These are phyloP conservation scores for Stereum hirsutum DNA, from an alignment of 1,284 basidiomycete species.

Conservation along the genomic window DNA sequence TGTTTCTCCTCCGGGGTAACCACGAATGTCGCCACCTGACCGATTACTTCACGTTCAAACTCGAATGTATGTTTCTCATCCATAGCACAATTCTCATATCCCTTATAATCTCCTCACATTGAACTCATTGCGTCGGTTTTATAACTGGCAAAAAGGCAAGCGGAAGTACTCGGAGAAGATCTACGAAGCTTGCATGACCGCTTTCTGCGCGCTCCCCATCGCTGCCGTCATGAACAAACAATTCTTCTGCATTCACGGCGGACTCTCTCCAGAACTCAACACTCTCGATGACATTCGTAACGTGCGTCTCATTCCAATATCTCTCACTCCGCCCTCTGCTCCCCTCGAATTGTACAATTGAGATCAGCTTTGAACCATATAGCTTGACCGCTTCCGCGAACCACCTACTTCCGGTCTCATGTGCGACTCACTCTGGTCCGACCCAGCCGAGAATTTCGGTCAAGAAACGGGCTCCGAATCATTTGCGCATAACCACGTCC, in stretches of 20 bases:
- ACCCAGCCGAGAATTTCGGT: conserved; percentile 91
- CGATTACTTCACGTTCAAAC: conserved; percentile 86
- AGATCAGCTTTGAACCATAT: conserved; percentile 8
- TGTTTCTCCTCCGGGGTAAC: conserved; percentile 87
- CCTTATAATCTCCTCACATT: conserved; percentile 1
- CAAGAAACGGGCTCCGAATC: conserved; percentile 81
- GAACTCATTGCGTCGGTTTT: not conserved
- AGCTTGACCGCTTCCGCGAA: conserved; percentile 93
- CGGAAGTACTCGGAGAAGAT: conserved; percentile 90
- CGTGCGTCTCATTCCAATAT: no score
- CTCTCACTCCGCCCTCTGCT: no score
- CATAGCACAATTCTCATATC: conserved; percentile 3
- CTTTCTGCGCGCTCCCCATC: conserved; percentile 86
- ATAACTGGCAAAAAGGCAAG: conserved; percentile 50
- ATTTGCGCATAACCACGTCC: conserved; percentile 89
- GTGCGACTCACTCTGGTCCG: conserved; percentile 95
- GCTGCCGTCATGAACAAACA: conserved; percentile 98
- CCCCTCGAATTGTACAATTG: no score
- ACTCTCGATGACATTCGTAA: conserved; percentile 84
- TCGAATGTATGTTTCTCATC: conserved; percentile 64
- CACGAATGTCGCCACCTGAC: conserved; percentile 87
- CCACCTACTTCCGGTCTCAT: conserved; percentile 91
- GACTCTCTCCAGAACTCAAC: conserved; percentile 83
- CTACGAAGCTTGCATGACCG: conserved; percentile 89
- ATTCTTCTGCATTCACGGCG: conserved; percentile 93